A percentile compares a stretch with the other conserved stretches of the same genome.
Conservation (phyloP, 2,329 filamentous ascomycete species). For the Escovopsis sp. region DNA sequence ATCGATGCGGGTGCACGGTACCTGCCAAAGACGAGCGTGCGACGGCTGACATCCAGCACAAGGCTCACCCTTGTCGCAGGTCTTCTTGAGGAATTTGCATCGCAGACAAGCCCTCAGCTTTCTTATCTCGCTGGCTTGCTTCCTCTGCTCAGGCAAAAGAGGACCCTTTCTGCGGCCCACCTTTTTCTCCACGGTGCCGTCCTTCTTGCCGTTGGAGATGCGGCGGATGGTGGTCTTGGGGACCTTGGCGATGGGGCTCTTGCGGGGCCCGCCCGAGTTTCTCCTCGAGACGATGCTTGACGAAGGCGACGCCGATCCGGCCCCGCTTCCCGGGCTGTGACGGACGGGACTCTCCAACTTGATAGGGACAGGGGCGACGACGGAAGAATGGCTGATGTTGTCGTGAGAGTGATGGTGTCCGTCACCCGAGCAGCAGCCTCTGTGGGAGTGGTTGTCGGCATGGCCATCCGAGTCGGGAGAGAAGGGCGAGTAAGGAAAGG, state of each 20-base stretch:
- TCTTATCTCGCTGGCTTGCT: slow-evolving; percentile 92
- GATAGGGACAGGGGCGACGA: slow-evolving; percentile 54
- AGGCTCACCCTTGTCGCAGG: slow-evolving; percentile 92
- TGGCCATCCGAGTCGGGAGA: slow-evolving; percentile 71
- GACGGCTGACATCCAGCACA: slow-evolving; percentile 92
- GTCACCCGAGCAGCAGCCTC: slow-evolving; percentile 47
- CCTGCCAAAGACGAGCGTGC: slow-evolving; percentile 90
- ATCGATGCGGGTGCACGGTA: slow-evolving; percentile 92
- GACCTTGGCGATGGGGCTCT: slow-evolving; percentile 67
- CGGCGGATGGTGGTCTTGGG: slow-evolving; percentile 74
- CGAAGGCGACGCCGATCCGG: slow-evolving; percentile 43
- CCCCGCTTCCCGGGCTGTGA: slow-evolving; percentile 44
- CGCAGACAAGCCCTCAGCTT: slow-evolving; percentile 86
- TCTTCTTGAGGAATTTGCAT: slow-evolving; percentile 99
- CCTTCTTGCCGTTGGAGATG: slow-evolving; percentile 61
- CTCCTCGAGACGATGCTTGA: slow-evolving; percentile 47
- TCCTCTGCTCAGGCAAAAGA: slow-evolving; percentile 80
- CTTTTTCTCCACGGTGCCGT: slow-evolving; percentile 70
- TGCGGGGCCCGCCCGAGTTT: slow-evolving; percentile 48
- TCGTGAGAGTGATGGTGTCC: slow-evolving; percentile 33
- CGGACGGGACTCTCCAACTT: slow-evolving; percentile 37
- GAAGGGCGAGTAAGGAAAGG: slow-evolving; percentile 61
- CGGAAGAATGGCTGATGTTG: slow-evolving; percentile 50
- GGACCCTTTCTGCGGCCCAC: slow-evolving; percentile 82
- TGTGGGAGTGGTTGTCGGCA: slow-evolving; percentile 43